Base-by-base conservation (phyloP, 257 asterid genomes). In the Solanum medicagineum region DNA sequence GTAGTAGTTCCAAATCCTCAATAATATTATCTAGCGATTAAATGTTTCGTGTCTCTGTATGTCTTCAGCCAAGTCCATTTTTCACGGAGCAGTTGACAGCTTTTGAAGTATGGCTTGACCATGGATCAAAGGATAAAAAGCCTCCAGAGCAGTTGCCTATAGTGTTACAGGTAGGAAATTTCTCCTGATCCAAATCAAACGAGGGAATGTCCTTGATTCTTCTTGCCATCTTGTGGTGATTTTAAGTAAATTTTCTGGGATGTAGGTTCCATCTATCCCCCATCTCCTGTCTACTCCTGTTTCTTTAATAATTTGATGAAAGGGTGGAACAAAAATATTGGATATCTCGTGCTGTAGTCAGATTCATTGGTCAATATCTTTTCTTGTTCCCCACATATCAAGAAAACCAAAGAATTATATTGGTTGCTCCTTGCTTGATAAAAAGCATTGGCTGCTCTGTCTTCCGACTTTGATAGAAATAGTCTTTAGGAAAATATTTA, bases 91-190 rank as follows among this genome's bases (percentile, higher is more conserved):
- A 91, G 93, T 90, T 96, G 91, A 94, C 98, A 49, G 99, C 99
- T 80, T 97, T 97, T 93, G 99, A 97, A 89, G 98, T 97, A 81
- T 97, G 99, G 99, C 98, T 97, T 86, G 98, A 97, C 92, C 98
- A 95, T 92, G 99, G 99, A 87, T 97, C 99, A 74, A 97, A 97
- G 87, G 89, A 90, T 86, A 97, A 97, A 88, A 97, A 97, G 85
- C 98, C 98, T 80, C 99, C 98, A 7, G 99, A 97, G 79, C 99
- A 95, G 93, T 89, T 97, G 86, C 99, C 99, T 70, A 97, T 97
- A 86, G 99, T 97, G 90, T 98, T 97, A 87, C 99, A 97, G 99
- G 99, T 95, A 63, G 66, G 90, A 65, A 44, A 74, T 62, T 85
- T 80, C 63, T 75, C 65, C 62, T 81, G 77, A 63, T 80, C 80